Conservation (phyloP, 2,329 filamentous ascomycete genomes). For the Fusarium hainanense region DNA sequence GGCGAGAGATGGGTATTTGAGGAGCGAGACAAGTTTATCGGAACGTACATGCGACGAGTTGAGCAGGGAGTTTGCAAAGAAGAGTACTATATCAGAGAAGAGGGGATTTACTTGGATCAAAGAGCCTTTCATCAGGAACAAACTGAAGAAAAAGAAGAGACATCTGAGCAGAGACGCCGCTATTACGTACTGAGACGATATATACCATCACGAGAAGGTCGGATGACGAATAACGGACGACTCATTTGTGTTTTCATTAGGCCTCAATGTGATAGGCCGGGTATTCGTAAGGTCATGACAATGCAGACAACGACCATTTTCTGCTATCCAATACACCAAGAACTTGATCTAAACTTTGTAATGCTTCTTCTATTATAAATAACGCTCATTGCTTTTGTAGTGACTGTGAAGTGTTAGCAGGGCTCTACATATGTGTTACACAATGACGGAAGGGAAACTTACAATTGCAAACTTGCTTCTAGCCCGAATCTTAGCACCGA, state of each 20-base stretch:
- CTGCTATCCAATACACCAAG: background rate
- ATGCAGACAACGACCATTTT: background rate
- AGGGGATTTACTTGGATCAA: constrained; percentile 25
- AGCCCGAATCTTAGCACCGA: constrained; percentile 78
- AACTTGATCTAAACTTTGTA: background rate
- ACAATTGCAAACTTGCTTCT: constrained; percentile 81
- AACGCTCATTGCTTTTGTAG: constrained; percentile 29
- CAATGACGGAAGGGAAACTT: constrained; percentile 41
- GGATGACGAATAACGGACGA: background rate
- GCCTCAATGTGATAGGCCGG: background rate
- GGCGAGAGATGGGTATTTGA: constrained; percentile 6
- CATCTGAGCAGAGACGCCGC: constrained; percentile 19
- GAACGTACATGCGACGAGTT: constrained; percentile 26
- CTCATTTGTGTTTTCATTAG: constrained; percentile 1
- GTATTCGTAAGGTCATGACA: constrained; percentile 4
- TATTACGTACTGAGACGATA: constrained; percentile 5
- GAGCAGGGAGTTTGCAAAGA: background rate
- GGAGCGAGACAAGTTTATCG: constrained; percentile 23
- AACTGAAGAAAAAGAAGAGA: constrained; percentile 32
- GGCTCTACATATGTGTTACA: background rate
- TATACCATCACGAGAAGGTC: background rate
- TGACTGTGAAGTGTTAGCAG: constrained; percentile 30
- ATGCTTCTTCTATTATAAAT: background rate
- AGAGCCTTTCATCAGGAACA: constrained; percentile 17
- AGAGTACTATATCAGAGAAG: constrained; percentile 16